Base-by-base conservation (phyloP, 2,329 filamentous ascomycete species). In the Aspergillus sp. region DNA sequence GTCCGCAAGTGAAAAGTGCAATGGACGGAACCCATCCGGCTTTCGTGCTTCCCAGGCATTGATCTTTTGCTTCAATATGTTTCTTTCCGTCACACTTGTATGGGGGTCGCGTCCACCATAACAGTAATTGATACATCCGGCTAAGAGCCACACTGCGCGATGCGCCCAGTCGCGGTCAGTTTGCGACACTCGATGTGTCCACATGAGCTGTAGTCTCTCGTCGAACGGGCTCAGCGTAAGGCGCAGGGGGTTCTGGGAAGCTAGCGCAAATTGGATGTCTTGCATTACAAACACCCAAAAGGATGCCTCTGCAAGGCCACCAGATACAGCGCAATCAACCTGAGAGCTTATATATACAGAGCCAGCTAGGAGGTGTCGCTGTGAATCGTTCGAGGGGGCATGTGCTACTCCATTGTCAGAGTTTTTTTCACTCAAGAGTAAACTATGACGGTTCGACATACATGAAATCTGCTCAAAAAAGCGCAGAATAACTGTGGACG, bases 241-340 rank as follows among this genome's bases (percentile, higher is more conserved):
- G 24, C 71, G 67, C 11, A 73, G 64, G 40, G 70, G 68, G 56
- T 68, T 71, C 19, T 68, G 69, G 52, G 68, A 69, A 11, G 67
- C 68, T 49, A 73, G 60, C 5, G 70, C 70, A 57, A 70, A 71
- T 43, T 73, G 70, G 19, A 73, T 71, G 55, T 73, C 71, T 52
- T 73, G 71, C 60, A 71, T 69, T 3, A 73, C 70, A 47, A 71
- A 73, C 11, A 70, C 64, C 71, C 71, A 73, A 58, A 73, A 73
- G 0, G 71, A 72, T 23, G 70, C 69, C 19, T 71, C 70, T 1
- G 70, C 67, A 17, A 73, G 68, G 7, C 69, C 70, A 6, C 67
- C 67, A 5, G 68, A 69, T 31, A 70, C 68, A 2, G 70, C 70
- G 43, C 68, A 72, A 55, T 70, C 70, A 2, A 72, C 64, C 19